Conservation (phyloP, 306 rosid genomes). For the Acacia confusa region DNA sequence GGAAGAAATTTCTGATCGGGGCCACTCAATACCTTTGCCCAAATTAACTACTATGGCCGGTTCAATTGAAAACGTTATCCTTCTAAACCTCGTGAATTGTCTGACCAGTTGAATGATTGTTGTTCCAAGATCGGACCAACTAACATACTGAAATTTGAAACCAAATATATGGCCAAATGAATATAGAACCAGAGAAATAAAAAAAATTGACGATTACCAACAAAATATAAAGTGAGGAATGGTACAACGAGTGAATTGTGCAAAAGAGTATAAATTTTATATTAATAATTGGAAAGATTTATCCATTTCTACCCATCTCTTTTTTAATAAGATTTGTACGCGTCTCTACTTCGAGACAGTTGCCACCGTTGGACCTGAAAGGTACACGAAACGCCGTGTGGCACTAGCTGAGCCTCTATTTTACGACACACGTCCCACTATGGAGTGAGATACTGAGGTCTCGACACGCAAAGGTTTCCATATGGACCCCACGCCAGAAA, state of each 20-base stretch:
- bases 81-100: neutral
- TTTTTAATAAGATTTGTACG: no score
- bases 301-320: neutral
- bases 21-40: neutral
- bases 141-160: neutral
- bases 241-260: neutral
- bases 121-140: conserved; percentile 31
- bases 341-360: neutral
- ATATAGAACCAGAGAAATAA: no score
- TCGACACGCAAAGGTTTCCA: conserved; percentile 31
- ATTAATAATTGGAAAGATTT: neutral
- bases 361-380: conserved; percentile 7
- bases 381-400: conserved; percentile 10
- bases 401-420: neutral
- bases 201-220: no score
- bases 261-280: neutral
- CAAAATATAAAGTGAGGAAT: neutral
- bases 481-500: conserved; percentile 16
- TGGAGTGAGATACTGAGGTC: no score
- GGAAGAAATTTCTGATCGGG: conserved; percentile 12
- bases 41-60: conserved; percentile 30
- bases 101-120: neutral
- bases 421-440: neutral
- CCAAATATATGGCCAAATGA: neutral
- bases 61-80: conserved; percentile 28